Evolutionary conservation across 108 stramenopile species (phyloP), one percentile per base, ranked within the genome.

Genomic region (Discostella stelligeroides): DNA sequence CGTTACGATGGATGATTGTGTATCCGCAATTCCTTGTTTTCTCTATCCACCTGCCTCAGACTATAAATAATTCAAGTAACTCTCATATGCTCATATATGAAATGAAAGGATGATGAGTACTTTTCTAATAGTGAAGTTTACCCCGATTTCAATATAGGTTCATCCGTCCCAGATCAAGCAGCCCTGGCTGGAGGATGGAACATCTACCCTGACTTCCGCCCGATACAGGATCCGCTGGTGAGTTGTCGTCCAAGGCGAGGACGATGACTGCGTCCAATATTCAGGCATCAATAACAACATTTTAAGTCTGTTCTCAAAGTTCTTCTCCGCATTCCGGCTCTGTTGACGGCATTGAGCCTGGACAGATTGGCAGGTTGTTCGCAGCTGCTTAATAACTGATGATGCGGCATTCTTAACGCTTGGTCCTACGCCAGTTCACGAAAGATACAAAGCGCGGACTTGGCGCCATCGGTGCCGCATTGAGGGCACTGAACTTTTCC

Each of bases 241-340:
- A 67, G 75, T 50, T 25, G 67, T 61, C 10, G 75, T 55, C 28
- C 45, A 63, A 7, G 67, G 60, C n/a, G 75, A 68, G 14, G 64
- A 46, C 37, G 64, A 63, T 8, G 72, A 42, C 28, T 41, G 30
- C 54, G 29, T 48, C 27, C 18, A 69, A 61, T 88, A 95, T 66
- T 95, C 95, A 28, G 95, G 95, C 92, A 93, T 95, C 20, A 93
- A 39, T 29, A 72, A 68, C n/a, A n/a, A n/a, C 70, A 82, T 77
- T 46, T 92, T 92, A 53, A 81, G 55, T n/a, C 61, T 53, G 21
- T 54, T 66, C 34, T 95, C 90, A 63, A 90, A 93, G 48, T 81
- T 78, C 61, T 72, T 70, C 57, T 90, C 90, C 6, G 90, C 89
- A 15, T 76, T 70, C 11, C 69, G 72, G 7, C 90, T 90, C 45